Base-by-base conservation (phyloP, 2,329 filamentous ascomycete genomes). In the Hypomyces perniciosus region DNA sequence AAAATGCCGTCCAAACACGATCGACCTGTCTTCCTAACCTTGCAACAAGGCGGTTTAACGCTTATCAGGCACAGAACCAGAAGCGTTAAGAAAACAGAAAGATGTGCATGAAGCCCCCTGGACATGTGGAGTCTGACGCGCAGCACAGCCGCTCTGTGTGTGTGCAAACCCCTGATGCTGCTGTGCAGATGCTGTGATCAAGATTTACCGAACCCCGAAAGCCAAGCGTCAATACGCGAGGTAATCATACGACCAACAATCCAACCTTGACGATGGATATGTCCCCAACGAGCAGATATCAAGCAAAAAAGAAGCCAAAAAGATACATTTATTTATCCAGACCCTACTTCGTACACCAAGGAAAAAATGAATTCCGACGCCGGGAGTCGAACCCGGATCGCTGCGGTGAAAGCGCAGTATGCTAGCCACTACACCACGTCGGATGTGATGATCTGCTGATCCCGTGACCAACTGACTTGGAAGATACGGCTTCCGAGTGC, bases 331-430 rank as follows among this genome's bases (percentile, higher is more conserved):
- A 20, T 20, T 20, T 20, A 20, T 20, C 20, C 20, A 20, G 20
- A 20, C 20, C n/a, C n/a, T n/a, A n/a, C n/a, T n/a, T n/a, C 20
- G 20, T 20, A 20, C 20, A 20, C 20, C 20, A 20, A 35, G 29
- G 26, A 38, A 46, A 46, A 38, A 12, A 12, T 12, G 26, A 29
- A 28, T 53, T 53, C 51, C 51, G 51, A 38, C 51, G 51, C 51
- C 51, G 51, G 51, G 51, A 53, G 51, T 53, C 51, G 51, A 53
- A 53, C 51, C 51, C 51, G 51, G 51, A 47, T 53, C 51, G 44
- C 51, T 33, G 51, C 51, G 51, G 51, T 40, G 51, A 53, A 53
- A 53, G 51, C 51, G 51, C 51, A 33, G 51, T 53, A 53, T 53
- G 51, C 45, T 53, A 53, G 44, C 51, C 51, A 47, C 44, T 53